Evolutionary conservation across 2,329 filamentous ascomycete genomes (phyloP).

Genomic region (Phaeomoniella chlamydospora): DNA sequence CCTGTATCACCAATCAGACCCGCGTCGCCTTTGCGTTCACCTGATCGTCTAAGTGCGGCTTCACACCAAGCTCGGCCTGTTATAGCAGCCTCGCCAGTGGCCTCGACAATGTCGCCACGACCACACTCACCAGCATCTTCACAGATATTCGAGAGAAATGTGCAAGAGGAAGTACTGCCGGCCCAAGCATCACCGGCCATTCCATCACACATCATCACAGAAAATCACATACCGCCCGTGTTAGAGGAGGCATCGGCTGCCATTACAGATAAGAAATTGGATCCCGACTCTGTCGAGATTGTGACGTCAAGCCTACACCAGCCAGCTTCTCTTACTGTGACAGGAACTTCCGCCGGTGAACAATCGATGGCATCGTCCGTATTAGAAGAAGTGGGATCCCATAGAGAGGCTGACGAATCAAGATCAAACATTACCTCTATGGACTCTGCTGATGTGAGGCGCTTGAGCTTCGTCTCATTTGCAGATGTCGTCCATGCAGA

Average conservation of each 20-base stretch:
- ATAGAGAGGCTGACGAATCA: conserved; percentile 44
- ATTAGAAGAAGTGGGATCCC: conserved; percentile 41
- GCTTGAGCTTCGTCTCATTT: conserved; percentile 91
- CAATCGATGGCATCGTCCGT: conserved; percentile 18
- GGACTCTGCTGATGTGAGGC: conserved; percentile 63
- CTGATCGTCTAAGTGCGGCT: conserved; percentile 30
- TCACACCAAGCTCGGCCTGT: conserved; percentile 19
- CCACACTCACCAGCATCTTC: conserved; percentile 62
- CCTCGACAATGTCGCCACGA: conserved; percentile 56
- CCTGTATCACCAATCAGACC: conserved; percentile 16
- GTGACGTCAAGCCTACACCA: conserved; percentile 76
- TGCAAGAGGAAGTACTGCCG: conserved; percentile 62
- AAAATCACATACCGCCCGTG: conserved; percentile 85
- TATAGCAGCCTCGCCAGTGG: conserved; percentile 48
- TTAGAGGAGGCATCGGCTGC: conserved; percentile 83
- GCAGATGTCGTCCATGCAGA: conserved; percentile 80
- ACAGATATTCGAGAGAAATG: conserved; percentile 84
- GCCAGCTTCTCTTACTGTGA: conserved; percentile 56
- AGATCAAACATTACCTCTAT: conserved; percentile 64
- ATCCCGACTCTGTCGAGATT: conserved; percentile 85
- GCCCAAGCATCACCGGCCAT: conserved; percentile 70
- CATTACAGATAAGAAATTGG: conserved; percentile 73
- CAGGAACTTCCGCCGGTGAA: conserved; percentile 28
- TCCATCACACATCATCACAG: conserved; percentile 81
- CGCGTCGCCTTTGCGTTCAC: conserved; percentile 13